Base-by-base conservation (phyloP, 768 basidiomycete species). In the Cyclocybe aegerita region DNA sequence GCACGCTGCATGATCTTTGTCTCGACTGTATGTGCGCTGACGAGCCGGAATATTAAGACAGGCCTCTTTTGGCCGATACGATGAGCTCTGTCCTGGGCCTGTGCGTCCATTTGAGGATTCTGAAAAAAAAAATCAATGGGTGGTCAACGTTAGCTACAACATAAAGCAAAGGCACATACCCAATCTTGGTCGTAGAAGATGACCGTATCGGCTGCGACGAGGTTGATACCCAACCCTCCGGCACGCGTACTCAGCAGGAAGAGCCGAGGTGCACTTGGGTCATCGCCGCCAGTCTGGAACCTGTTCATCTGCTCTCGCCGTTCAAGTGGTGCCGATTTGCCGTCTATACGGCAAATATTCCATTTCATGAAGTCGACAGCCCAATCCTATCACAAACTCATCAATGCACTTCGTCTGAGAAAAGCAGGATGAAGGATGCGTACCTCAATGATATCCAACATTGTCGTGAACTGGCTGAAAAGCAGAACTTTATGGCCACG, bases 21-120 rank as follows among this genome's bases (percentile, higher is more conserved):
- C 73, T 99, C 96, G 58, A 99, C 78, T 2, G 93, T 97, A 66
- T 94, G 88, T 4, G 82, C 86, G 15, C 85, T 88, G 34, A 96
- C 83, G 3, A 98, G 76, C 35, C 96, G 79, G 72, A 92, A 96
- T 50, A 97, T 85, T 39, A 97, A 75, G 46, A 97, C 93, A 0
- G 93, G 93, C 56, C 76, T 85, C 29, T 83, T 97, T 70, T 98
- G 96, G 1, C 96, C 96, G 42, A 99, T 98, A 9, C 97, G 83
- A 67, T 99, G 96, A 0, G 94, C 94, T 33, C 96, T 80, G 59
- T 97, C 96, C 64, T 94, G 91, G 0, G 96, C 96, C 70, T 99
- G 96, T 2, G 90, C 75, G 57, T 99, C 96, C 85, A 95, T 94
- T 72, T 97, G 95, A 0, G 95, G 94, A 60, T 92, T 93, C 90